phyloP scores from a whole-genome alignment of 768 basidiomycete species.

The Agrocybe chaxingu region DNA sequence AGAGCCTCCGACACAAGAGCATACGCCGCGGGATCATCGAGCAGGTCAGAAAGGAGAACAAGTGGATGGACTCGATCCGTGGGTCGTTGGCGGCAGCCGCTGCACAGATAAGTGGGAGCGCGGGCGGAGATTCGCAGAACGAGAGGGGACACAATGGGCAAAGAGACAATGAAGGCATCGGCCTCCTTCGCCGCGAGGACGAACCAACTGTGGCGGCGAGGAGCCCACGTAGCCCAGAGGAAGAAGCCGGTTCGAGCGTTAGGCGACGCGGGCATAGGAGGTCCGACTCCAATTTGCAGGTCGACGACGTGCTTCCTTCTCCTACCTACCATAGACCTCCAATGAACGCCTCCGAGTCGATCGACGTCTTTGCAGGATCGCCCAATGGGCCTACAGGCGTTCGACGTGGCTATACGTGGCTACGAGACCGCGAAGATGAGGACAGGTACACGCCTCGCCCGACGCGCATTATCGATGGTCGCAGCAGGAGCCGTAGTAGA shows the following conservation, averaged over 20 bases:
- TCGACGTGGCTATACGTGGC: slow-evolving; percentile 7
- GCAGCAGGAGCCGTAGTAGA: slow-evolving; percentile 20
- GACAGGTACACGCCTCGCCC: slow-evolving; percentile 43
- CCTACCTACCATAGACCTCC: background rate
- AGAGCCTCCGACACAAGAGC: slow-evolving; percentile 45
- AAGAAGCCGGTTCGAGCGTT: background rate
- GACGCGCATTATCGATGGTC: slow-evolving; percentile 20
- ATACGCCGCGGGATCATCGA: slow-evolving; percentile 51
- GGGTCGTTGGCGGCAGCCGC: slow-evolving; percentile 16
- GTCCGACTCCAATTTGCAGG: slow-evolving; percentile 24
- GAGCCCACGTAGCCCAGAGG: no score
- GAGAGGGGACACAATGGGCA: background rate
- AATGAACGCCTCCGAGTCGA: background rate
- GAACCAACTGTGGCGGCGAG: no score
- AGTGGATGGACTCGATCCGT: slow-evolving; percentile 29
- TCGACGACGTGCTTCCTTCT: background rate
- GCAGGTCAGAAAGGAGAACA: slow-evolving; percentile 32
- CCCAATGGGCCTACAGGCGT: slow-evolving; percentile 3
- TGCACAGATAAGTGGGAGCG: slow-evolving; percentile 1
- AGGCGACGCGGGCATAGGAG: slow-evolving; percentile 18
- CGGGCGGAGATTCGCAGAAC: background rate
- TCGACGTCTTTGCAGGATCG: background rate
- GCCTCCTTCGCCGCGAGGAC: background rate
- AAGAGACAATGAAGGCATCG: background rate
- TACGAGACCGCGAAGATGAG: slow-evolving; percentile 8